Evolutionary conservation across 768 basidiomycete species (phyloP), one percentile per base, ranked within the genome.

Genomic region (Clathrus columnatus): DNA sequence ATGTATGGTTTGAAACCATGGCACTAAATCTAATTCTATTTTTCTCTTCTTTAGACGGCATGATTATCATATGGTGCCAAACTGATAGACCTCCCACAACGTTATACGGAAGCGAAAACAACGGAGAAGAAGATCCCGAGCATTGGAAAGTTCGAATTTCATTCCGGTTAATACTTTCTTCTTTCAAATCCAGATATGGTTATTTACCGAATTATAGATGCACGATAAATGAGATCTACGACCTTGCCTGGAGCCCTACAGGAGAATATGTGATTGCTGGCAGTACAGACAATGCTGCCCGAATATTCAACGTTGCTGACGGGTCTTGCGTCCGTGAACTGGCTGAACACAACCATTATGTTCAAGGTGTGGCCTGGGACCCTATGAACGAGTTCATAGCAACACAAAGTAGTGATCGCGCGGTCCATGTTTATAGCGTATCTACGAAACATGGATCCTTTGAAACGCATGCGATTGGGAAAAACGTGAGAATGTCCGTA

Each of bases 351-450:
- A 82, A 79, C 29, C 95, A 98, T 69, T 97, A 90, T 65, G 96
- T 99, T 0, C 96, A 99, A 73, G 96, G 96, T 7, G 96, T 98
- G 26, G 91, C 95, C 0, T 99, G 96, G 96, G 96, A 99, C 61
- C 96, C 96, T 1, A 71, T 96, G 62, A 93, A 95, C 67, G 91
- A 96, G 68, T 98, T 88, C 65, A 90, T 99, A 58, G 94, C 96
- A 3, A 98, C 96, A 0, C 96, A 99, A 66, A 92, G 90, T 68
- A 91, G 87, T 64, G 96, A 99, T 69, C 80, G 95, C 46, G 87
- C 92, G 20, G 95, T 98, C 82, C 92, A 97, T 67, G 83, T 99
- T 61, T 91, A 97, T 70, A 80, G 80, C 59, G 83, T 97, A 61
- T 80, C 82, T 7, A 81, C 81, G 54, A 86, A 87, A 57, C 80